Evolutionary conservation across 768 basidiomycete genomes (phyloP).

Genomic region (Kondoa subrosea): DNA sequence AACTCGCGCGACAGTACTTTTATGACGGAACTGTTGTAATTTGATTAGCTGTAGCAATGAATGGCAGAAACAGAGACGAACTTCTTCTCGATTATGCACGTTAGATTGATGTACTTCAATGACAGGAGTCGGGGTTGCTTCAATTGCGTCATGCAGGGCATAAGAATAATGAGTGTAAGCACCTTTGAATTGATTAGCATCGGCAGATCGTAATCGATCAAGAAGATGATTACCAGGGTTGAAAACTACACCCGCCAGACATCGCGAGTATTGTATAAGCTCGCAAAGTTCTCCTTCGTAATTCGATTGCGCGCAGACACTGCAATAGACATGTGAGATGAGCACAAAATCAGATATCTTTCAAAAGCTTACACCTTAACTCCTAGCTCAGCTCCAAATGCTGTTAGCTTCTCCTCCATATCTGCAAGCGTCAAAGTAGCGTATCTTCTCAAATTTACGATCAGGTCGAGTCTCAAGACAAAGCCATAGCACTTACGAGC

Average conservation of each 20-base stretch:
- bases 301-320: background rate
- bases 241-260: no score
- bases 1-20: background rate
- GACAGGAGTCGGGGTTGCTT: background rate
- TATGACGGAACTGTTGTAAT: background rate
- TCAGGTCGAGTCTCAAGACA: background rate
- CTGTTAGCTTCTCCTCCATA: background rate
- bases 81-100: background rate
- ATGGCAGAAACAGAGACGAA: background rate
- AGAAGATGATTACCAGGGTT: no score
- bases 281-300: background rate
- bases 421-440: background rate
- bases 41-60: background rate
- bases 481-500: background rate
- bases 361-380: constrained; percentile 39
- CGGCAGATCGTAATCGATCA: no score
- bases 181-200: no score
- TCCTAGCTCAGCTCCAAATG: background rate
- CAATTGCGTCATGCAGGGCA: background rate
- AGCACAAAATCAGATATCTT: no score
- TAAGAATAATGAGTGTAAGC: background rate
- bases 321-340: no score
- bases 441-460: background rate
- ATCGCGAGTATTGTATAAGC: background rate
- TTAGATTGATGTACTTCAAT: background rate